Base-by-base conservation (phyloP, 495 filamentous ascomycete species). In the Aspergillus nidulans region DNA sequence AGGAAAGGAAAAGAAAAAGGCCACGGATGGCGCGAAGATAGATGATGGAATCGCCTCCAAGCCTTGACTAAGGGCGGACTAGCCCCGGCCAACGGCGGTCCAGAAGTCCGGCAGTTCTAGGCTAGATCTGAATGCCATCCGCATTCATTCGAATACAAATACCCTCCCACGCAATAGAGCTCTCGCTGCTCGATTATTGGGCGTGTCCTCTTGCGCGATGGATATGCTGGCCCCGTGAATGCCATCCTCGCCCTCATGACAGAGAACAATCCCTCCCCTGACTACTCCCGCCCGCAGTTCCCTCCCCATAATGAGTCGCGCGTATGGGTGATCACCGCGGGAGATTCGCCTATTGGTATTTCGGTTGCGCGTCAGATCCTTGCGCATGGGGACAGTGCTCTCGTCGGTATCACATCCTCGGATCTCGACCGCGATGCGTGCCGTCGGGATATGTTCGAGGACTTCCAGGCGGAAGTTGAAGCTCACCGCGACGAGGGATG, bases 251-350 rank as follows among this genome's bases (percentile, higher is more conserved):
- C 63, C 46, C 62, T 53, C 38, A 77, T 75, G 73, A 58, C 65
- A 41, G 70, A 75, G 43, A 72, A 66, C 61, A 59, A 69, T 46
- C 62, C 65, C 45, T 68, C 66, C 40, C 58, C 60, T 66, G 68
- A 75, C 55, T 59, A 55, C 62, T 64, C 64, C 56, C 73, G 69
- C 60, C 74, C 77, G 16, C 75, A 77, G 34, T 86, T 85, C 64
- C 84, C 84, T 24, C 66, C 74, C 47, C 81, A 84, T 67, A 69
- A 74, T 65, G 74, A 75, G 36, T 81, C 82, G 21, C 79, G 83
- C 53, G 87, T 90, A 67, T 97, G 94, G 92, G 86, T 97, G 64
- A 77, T 97, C 53, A 95, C 91, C 23, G 86, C 88, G 43, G 85
- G 87, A 18, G 77, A 89, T 58, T 88, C 88, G 47, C 90, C 92